These are phyloP conservation scores for Nicotiana knightiana DNA, from an alignment of 257 asterid genomes.

Conservation along the genomic window DNA sequence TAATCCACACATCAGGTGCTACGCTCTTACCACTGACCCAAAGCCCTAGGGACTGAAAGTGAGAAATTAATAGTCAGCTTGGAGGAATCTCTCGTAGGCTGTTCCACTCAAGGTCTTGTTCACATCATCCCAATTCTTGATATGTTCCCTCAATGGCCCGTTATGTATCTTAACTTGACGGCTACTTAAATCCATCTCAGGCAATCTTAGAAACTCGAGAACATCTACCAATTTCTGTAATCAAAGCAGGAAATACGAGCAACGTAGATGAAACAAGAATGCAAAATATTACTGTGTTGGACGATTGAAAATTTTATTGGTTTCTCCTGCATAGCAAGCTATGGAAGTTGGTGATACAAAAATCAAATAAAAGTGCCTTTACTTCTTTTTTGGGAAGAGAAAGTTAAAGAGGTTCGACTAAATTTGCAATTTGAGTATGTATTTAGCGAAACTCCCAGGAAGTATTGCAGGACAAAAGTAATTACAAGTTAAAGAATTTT, in stretches of 20 bases:
- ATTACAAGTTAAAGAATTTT: not conserved
- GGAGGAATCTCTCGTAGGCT: conserved; percentile 56
- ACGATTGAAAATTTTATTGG: not conserved
- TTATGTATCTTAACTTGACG: conserved; percentile 89
- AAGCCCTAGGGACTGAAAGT: not conserved
- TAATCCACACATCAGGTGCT: not conserved
- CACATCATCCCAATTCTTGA: conserved; percentile 79
- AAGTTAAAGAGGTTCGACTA: not conserved
- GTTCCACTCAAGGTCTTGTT: conserved; percentile 63
- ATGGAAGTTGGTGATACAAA: not conserved
- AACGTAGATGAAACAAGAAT: not conserved
- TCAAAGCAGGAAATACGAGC: not conserved
- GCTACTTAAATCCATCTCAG: conserved; percentile 55
- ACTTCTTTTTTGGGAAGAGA: not conserved
- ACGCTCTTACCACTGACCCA: not conserved
- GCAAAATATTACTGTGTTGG: not conserved
- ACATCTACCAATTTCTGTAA: conserved; percentile 69
- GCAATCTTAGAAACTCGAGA: conserved; percentile 63
- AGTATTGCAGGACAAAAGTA: not conserved
- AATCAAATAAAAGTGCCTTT: not conserved
- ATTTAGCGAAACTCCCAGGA: not conserved
- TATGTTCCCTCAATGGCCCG: conserved; percentile 63
- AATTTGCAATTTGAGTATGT: not conserved
- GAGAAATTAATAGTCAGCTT: conserved; percentile 43
- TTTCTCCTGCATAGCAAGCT: not conserved